Base-by-base conservation (phyloP, 306 rosid species). In the Cucurbita moschata region DNA sequence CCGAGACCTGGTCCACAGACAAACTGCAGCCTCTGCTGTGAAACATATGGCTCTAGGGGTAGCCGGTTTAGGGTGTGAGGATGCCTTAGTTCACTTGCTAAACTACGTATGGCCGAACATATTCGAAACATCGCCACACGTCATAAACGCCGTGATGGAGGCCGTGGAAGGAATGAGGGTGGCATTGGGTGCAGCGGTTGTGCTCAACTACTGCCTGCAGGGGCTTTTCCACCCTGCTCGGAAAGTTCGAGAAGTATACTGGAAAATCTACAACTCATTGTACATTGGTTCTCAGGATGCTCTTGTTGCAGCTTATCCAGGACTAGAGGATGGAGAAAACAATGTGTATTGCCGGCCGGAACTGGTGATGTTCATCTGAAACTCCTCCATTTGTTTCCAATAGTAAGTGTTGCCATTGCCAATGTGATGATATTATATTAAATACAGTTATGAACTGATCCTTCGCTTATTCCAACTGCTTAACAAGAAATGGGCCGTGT, bases 11-110 rank as follows among this genome's bases (percentile, higher is more conserved):
- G 98, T 93, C 70, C 98, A 88, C 77, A 83, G 98, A 87, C 98
- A 93, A 77, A 93, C 98, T 16, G 96, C 96, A 50, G 98, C 98
- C 38, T 93, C 98, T 72, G 96, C 98, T 2, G 98, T 93, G 75
- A 93, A 93, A 82, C 98, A 93, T 83, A 93, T 93, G 98, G 98
- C 98, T 19, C 68, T 93, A 75, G 98, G 98, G 50, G 98, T 93
- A 81, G 98, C 98, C 18, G 98, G 98, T 57, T 83, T 93, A 89
- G 98, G 98, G 59, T 90, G 96, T 10, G 98, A 93, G 81, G 98
- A 93, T 44, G 96, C 98, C 0, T 77, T 93, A 11, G 77, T 90
- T 66, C 98, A 93, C 75, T 80, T 93, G 82, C 83, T 93, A 73
- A 93, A 93, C 79, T 90, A 84, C 54, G 96, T 93, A 21, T 90